Evolutionary conservation across 2,329 filamentous ascomycete genomes (phyloP).

Genomic region (Scortechinia acanthostroma): DNA sequence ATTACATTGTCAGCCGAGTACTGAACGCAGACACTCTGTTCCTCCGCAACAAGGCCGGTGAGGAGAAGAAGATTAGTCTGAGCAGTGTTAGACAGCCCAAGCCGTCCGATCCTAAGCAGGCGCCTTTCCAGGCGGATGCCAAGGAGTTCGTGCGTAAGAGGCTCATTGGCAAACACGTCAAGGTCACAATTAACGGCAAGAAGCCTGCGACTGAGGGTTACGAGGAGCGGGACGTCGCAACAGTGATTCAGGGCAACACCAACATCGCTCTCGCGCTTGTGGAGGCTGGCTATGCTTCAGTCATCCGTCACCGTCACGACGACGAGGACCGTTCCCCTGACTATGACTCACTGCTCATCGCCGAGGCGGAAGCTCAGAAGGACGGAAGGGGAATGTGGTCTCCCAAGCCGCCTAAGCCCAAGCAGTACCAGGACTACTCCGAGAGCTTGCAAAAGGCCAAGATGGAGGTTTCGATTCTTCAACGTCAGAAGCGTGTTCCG

Average conservation of each 20-base stretch:
- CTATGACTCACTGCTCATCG: constrained; percentile 80
- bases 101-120: constrained; percentile 75
- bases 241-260: constrained; percentile 74
- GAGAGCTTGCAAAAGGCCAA: constrained; percentile 93
- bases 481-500: constrained; percentile 85
- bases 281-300: constrained; percentile 87
- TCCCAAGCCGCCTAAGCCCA: constrained; percentile 75
- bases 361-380: constrained; percentile 76
- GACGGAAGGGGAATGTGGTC: constrained; percentile 94
- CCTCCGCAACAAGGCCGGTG: constrained; percentile 75
- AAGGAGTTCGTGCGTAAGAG: constrained; percentile 94
- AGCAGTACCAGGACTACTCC: constrained; percentile 81
- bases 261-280: constrained; percentile 80
- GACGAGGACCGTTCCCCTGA: constrained; percentile 89
- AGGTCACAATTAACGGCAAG: constrained; percentile 80
- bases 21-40: constrained; percentile 84
- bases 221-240: constrained; percentile 90
- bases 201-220: constrained; percentile 85
- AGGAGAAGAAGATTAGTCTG: constrained; percentile 82
- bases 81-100: constrained; percentile 94
- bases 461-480: constrained; percentile 79
- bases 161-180: constrained; percentile 91
- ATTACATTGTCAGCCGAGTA: constrained; percentile 79
- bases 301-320: constrained; percentile 89
- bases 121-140: constrained; percentile 82